Base-by-base conservation (phyloP, 371 early-diverging fungal species). In the Mucor lusitanicus region DNA sequence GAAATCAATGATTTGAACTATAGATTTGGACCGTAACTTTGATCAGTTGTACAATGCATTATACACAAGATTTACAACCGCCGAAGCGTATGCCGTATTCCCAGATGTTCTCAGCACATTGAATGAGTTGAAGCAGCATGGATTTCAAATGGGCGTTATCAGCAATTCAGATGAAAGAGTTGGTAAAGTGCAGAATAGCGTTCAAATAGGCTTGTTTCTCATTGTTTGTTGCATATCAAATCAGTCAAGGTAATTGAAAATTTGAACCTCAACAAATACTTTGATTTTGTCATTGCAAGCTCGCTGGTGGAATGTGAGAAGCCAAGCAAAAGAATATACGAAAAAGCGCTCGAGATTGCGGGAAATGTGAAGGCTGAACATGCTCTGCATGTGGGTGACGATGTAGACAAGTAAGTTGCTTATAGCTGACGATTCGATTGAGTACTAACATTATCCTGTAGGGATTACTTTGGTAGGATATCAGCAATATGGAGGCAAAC, bases 131-230 rank as follows among this genome's bases (percentile, higher is more conserved):
- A 71, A 75, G 23, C 61, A 57, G 11, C 61, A 72, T 13, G 81
- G 81, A 12, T 74, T 76, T 54, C 42, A 64, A 25, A 77, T 81
- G 77, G 84, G 84, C n/a, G 71, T 83, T 3, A 76, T 83, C 11
- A 81, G 80, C 68, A 83, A 83, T 37, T 77, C 79, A 6, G 84
- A 83, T 33, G 84, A 83, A 48, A 69, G 84, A 58, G 59, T 83
- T 17, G 71, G 84, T 81, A 73, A 71, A 30, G 23, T 32, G 23
- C 3, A 61, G 39, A 37, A 37, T 11, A 25, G 27, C n/a, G n/a
- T 23, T 12, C 55, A 30, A 21, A 64, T 37, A 46, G 25, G 7
- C 59, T 39, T 33, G 19, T 17, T 28, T 19, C 33, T 37, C 11
- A 15, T 50, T 50, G 25, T 25, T 21, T 39, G 33, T 5, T 28